Base-by-base conservation (phyloP, 495 filamentous ascomycete genomes). In the Trichoderma gamsii region DNA sequence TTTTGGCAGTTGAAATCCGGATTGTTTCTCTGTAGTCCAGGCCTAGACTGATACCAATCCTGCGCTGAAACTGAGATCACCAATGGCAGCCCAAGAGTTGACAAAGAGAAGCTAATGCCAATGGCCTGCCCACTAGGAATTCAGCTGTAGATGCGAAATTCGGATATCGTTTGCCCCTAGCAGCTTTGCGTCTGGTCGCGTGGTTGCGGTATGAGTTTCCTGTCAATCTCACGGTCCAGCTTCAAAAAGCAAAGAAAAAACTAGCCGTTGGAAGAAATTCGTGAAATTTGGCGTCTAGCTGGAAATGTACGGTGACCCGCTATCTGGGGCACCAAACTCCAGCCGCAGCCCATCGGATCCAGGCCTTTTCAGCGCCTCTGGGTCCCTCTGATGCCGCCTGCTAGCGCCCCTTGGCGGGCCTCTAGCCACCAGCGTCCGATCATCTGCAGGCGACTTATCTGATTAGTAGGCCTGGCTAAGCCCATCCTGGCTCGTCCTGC, bases 391-490 rank as follows among this genome's bases (percentile, higher is more conserved):
- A 1, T 29, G 56, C 27, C 56, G 23, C 23, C 56, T 4, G 56
- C 56, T 61, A 61, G 56, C 56, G 56, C 56, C 16, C 21, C 51
- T 61, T 61, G 27, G 56, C n/a, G 27, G 51, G 56, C 56, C 21
- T 5, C 56, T 32, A 61, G 56, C 49, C 49, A 52, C 23, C 56
- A 7, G 56, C 56, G 56, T 25, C 56, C 25, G 56, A 61, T 61
- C 56, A 11, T 9, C 9, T 61, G 56, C 56, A 61, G 56, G 56
- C n/a, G 56, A 61, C 27, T 29, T 18, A 61, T 61, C 56, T 61
- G 56, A 61, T 61, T 32, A 27, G 35, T 11, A 25, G 23, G 16
- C 29, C 1, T 29, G 29, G 29, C 29, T 29, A 29, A 4, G 23
- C 56, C 29, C n/a, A 15, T 29, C 56, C 27, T 59, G 25, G 25